Evolutionary conservation across 148 eudicot species (phyloP).

Genomic region (Mesembryanthemum crystallinum): DNA sequence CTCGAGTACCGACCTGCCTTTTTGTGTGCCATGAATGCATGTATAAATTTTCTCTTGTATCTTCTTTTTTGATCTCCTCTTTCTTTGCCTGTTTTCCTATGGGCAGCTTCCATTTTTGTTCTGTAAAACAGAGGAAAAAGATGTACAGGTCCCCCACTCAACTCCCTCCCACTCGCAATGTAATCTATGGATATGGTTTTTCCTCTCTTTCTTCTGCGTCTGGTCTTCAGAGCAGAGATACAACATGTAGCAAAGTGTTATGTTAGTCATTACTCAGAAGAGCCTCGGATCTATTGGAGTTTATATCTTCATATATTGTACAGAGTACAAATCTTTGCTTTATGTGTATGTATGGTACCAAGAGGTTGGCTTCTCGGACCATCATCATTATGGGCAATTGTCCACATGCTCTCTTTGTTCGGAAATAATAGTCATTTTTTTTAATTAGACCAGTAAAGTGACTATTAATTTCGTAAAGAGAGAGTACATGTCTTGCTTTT

Average conservation of each 20-base stretch:
- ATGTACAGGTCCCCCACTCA: constrained; percentile 37
- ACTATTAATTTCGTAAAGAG: too few species aligned
- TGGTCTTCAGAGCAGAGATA: constrained; percentile 9
- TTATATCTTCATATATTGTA: too few species aligned
- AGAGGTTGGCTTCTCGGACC: too few species aligned
- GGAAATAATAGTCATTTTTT: too few species aligned
- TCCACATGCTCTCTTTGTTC: too few species aligned
- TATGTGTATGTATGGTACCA: too few species aligned
- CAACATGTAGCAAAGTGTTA: not conserved
- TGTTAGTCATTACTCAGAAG: not conserved
- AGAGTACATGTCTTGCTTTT: too few species aligned
- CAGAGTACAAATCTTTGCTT: not conserved
- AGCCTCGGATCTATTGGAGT: not conserved
- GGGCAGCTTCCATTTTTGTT: constrained; percentile 31
- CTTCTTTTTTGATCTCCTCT: constrained; percentile 11
- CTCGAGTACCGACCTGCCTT: not conserved
- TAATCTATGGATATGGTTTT: constrained; percentile 27
- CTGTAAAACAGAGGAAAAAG: constrained; percentile 28
- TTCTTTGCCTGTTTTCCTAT: constrained; percentile 22
- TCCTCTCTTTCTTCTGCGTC: constrained; percentile 1
- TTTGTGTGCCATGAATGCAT: constrained; percentile 10
- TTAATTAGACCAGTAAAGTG: too few species aligned
- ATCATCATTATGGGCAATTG: too few species aligned
- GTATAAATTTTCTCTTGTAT: constrained; percentile 38
- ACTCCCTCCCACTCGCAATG: constrained; percentile 1